Evolutionary conservation across 1,284 basidiomycete genomes (phyloP).

Genomic region (Fomitopsis betulina): DNA sequence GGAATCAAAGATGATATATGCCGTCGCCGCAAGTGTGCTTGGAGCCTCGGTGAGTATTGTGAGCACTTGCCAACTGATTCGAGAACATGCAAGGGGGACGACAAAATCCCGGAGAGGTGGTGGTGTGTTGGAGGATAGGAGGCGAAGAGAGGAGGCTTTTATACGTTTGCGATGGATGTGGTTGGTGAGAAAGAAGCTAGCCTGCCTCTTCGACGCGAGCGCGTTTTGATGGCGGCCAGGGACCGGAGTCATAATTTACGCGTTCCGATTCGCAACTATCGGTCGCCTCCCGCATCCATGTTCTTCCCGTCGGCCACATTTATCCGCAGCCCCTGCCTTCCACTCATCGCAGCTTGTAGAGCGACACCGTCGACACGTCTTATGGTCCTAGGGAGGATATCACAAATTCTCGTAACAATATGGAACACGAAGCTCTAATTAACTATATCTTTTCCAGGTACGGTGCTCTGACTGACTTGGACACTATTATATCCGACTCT

Average conservation of each 20-base stretch:
- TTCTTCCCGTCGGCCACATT: neutral
- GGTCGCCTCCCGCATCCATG: neutral
- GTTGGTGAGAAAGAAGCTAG: neutral
- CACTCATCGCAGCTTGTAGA: too few relatives aligned
- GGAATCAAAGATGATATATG: slow-evolving; percentile 47
- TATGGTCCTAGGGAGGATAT: too few relatives aligned
- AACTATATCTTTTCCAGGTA: neutral
- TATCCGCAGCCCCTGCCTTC: too few relatives aligned
- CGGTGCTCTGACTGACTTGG: neutral
- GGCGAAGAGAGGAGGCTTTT: neutral
- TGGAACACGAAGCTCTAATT: neutral
- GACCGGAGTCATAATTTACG: slow-evolving; percentile 5
- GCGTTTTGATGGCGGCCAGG: slow-evolving; percentile 4
- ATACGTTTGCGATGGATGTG: slow-evolving; percentile 1
- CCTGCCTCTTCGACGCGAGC: neutral
- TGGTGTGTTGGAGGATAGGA: neutral
- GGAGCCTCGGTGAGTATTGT: slow-evolving; percentile 73
- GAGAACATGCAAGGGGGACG: slow-evolving; percentile 70
- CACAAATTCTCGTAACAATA: too few relatives aligned
- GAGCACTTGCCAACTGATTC: slow-evolving; percentile 76
- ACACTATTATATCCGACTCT: neutral
- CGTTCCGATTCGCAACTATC: slow-evolving; percentile 2
- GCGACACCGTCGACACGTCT: too few relatives aligned
- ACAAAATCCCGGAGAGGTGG: neutral
- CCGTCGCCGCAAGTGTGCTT: slow-evolving; percentile 69